Percentiles rank a stretch among this genome's conserved stretches.
Conservation (phyloP, 208 protist genomes). For the Angomonas deanei region DNA sequence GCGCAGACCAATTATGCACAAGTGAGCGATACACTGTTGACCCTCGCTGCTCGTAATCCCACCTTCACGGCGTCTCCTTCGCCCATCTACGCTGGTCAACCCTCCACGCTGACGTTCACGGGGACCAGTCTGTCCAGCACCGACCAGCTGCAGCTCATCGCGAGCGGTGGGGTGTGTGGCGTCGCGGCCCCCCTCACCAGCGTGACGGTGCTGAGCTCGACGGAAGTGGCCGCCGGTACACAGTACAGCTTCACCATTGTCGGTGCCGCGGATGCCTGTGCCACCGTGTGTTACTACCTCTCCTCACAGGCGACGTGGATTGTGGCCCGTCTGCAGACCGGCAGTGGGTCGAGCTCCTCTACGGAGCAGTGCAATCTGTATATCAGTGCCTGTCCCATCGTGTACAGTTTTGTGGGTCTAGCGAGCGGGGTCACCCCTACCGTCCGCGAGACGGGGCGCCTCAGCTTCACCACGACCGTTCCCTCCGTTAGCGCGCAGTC, state of each 20-base stretch:
- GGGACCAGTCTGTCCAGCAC: constrained; percentile 37
- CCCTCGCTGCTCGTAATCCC: constrained; percentile 62
- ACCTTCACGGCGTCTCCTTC: constrained; percentile 49
- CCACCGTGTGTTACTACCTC: constrained; percentile 69
- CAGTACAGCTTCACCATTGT: constrained; percentile 61
- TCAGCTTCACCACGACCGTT: constrained; percentile 38
- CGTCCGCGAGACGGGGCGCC: constrained; percentile 48
- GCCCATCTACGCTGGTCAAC: constrained; percentile 66
- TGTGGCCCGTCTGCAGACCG: constrained; percentile 22
- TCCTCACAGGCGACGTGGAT: constrained; percentile 35
- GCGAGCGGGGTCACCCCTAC: constrained; percentile 16
- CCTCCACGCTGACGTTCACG: constrained; percentile 37
- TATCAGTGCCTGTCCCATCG: constrained; percentile 52
- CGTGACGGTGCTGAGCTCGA: constrained; percentile 26
- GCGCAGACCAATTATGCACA: constrained; percentile 47
- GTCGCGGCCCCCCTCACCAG: constrained; percentile 1
- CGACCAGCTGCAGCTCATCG: constrained; percentile 57
- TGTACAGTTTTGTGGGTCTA: constrained; percentile 31
- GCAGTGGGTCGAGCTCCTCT: constrained; percentile 7
- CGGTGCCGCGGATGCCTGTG: constrained; percentile 47
- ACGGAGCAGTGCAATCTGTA: constrained; percentile 52
- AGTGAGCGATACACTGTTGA: constrained; percentile 35
- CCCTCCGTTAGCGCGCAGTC: constrained; percentile 14
- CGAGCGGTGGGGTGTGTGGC: constrained; percentile 22
- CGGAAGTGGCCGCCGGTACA: constrained; percentile 32